Conservation (phyloP, 805 yeast genomes). For the Ogataea pignaliae region DNA sequence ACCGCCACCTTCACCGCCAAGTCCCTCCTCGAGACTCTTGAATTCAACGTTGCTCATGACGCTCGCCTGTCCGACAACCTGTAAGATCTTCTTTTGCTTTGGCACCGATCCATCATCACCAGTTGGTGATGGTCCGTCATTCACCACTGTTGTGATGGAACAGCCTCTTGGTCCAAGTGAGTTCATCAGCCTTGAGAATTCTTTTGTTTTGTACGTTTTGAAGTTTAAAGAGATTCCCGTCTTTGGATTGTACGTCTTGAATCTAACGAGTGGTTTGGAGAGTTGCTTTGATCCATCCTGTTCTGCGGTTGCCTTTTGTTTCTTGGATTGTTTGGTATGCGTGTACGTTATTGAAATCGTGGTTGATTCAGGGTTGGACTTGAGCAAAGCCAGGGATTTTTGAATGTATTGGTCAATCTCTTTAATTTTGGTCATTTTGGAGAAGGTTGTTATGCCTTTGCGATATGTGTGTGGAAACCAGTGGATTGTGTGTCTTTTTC, state of each 20-base stretch:
- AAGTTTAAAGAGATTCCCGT: slow-evolving; percentile 58
- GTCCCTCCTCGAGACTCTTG: slow-evolving; percentile 9
- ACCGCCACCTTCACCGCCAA: background rate
- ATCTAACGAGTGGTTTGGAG: slow-evolving; percentile 31
- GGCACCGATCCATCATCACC: background rate
- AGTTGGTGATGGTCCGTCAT: background rate
- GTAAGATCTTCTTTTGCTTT: slow-evolving; percentile 11
- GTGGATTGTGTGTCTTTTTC: too few species aligned
- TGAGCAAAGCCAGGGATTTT: slow-evolving; percentile 25
- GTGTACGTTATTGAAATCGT: slow-evolving; percentile 31
- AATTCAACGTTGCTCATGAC: slow-evolving; percentile 20
- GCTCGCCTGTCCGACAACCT: slow-evolving; percentile 24
- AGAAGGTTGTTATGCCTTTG: background rate
- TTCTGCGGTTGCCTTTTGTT: slow-evolving; percentile 8
- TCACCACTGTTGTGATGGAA: slow-evolving; percentile 22
- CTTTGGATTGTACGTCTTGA: slow-evolving; percentile 63
- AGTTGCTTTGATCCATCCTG: slow-evolving; percentile 15
- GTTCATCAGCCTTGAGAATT: slow-evolving; percentile 65
- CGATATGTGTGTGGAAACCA: background rate
- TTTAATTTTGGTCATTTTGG: slow-evolving; percentile 18
- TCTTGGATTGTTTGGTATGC: slow-evolving; percentile 20
- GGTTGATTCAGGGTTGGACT: slow-evolving; percentile 26
- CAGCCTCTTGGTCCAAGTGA: slow-evolving; percentile 67
- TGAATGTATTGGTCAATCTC: slow-evolving; percentile 29
- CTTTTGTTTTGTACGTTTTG: slow-evolving; percentile 60